Conservation (phyloP, 148 eudicot species). For the Fagopyrum esculentum region DNA sequence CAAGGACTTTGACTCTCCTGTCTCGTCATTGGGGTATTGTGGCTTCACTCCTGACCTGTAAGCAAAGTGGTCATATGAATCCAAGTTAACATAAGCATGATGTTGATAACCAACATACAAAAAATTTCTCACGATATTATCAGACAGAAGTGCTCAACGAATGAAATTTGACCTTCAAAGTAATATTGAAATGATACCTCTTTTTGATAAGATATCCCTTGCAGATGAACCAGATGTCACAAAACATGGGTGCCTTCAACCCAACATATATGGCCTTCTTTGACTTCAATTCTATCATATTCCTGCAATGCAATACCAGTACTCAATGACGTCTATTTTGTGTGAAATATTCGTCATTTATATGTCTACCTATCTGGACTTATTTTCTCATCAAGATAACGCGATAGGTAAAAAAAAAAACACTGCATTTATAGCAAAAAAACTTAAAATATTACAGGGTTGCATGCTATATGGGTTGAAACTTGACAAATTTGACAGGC, state of each 20-base stretch:
- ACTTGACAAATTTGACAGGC: too few relatives aligned
- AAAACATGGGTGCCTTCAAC: conserved; percentile 56
- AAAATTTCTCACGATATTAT: background rate
- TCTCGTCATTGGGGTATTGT: conserved; percentile 29
- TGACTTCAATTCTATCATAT: conserved; percentile 72
- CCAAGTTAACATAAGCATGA: background rate
- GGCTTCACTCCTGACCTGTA: conserved; percentile 13
- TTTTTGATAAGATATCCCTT: conserved; percentile 53
- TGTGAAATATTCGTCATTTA: background rate
- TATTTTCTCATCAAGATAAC: too few relatives aligned
- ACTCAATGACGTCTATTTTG: background rate
- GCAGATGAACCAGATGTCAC: conserved; percentile 78
- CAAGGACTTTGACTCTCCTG: conserved; percentile 22
- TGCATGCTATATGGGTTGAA: too few relatives aligned
- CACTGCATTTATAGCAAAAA: too few relatives aligned
- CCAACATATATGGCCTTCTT: conserved; percentile 72
- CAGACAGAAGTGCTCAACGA: background rate
- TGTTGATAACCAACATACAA: background rate
- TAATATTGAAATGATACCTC: conserved; percentile 38
- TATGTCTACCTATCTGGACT: background rate
- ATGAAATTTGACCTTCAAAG: background rate
- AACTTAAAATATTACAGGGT: too few relatives aligned
- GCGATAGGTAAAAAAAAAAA: too few relatives aligned
- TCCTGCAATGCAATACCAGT: conserved; percentile 37
- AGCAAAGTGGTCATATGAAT: background rate